Conservation (phyloP, 2,329 filamentous ascomycete genomes). For the Diaporthe helianthi region DNA sequence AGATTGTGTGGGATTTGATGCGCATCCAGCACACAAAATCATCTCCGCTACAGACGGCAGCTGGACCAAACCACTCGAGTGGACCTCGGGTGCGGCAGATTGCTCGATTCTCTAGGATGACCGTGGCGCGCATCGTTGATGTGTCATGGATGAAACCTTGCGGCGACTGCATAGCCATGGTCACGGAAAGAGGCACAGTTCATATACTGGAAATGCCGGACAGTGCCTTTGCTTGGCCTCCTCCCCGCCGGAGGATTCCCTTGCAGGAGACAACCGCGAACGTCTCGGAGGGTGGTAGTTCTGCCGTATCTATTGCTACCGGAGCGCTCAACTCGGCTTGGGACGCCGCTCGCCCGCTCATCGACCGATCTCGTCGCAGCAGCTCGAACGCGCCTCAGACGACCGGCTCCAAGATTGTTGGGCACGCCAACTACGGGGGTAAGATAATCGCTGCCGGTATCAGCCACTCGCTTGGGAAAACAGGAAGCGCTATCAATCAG, state of each 20-base stretch:
- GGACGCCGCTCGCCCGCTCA: conserved; percentile 69
- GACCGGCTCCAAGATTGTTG: conserved; percentile 56
- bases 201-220: conserved; percentile 89
- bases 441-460: conserved; percentile 77
- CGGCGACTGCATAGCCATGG: conserved; percentile 83
- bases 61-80: conserved; percentile 50
- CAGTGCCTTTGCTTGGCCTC: conserved; percentile 87
- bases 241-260: conserved; percentile 63
- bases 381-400: conserved; percentile 47
- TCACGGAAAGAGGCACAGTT: conserved; percentile 94
- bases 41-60: conserved; percentile 62
- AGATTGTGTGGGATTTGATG: conserved; percentile 82
- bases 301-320: conserved; percentile 73
- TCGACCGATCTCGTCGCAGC: conserved; percentile 61
- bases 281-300: conserved; percentile 55
- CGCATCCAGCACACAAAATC: conserved; percentile 68
- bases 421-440: conserved; percentile 72
- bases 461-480: conserved; percentile 76
- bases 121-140: conserved; percentile 87
- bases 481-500: conserved; percentile 72
- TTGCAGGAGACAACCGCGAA: conserved; percentile 54
- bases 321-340: conserved; percentile 75
- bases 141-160: conserved; percentile 85
- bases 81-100: conserved; percentile 78
- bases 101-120: conserved; percentile 89